Evolutionary conservation across 768 basidiomycete species (phyloP).

Genomic region (Austroboletus eburneus): DNA sequence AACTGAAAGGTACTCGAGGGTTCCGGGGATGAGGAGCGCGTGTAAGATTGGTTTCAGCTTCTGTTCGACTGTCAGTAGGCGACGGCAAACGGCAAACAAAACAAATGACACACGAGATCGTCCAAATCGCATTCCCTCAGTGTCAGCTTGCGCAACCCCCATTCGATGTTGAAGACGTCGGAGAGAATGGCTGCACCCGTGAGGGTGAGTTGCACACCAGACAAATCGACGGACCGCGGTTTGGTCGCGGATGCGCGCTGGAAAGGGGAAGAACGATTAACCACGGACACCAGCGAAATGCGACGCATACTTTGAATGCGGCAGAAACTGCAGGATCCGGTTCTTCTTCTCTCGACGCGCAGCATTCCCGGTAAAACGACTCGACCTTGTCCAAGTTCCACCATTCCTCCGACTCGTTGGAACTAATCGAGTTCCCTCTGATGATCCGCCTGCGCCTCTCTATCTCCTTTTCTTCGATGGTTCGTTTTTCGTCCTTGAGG

Average conservation of each 20-base stretch:
- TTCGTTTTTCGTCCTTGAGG: slow-evolving; percentile 75
- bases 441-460: slow-evolving; percentile 66
- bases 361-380: slow-evolving; percentile 84
- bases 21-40: slow-evolving; percentile 78
- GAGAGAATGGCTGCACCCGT: slow-evolving; percentile 76
- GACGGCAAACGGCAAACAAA: neutral
- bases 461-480: slow-evolving; percentile 72
- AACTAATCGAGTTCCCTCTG: slow-evolving; percentile 43
- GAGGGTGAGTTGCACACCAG: slow-evolving; percentile 68
- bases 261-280: neutral
- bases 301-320: slow-evolving; percentile 59
- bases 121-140: slow-evolving; percentile 87
- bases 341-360: slow-evolving; percentile 67
- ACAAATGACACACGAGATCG: slow-evolving; percentile 50
- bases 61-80: slow-evolving; percentile 33
- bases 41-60: slow-evolving; percentile 87
- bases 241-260: slow-evolving; percentile 50
- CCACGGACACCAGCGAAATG: neutral
- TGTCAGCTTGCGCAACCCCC: slow-evolving; percentile 83
- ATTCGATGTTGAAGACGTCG: slow-evolving; percentile 89
- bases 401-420: slow-evolving; percentile 51
- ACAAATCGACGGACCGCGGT: slow-evolving; percentile 76
- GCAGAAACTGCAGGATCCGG: slow-evolving; percentile 61
- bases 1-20: slow-evolving; percentile 78
- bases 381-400: slow-evolving; percentile 86